phyloP scores from a whole-genome alignment of 352 stramenopile species.

The Phytophthora idaei region DNA sequence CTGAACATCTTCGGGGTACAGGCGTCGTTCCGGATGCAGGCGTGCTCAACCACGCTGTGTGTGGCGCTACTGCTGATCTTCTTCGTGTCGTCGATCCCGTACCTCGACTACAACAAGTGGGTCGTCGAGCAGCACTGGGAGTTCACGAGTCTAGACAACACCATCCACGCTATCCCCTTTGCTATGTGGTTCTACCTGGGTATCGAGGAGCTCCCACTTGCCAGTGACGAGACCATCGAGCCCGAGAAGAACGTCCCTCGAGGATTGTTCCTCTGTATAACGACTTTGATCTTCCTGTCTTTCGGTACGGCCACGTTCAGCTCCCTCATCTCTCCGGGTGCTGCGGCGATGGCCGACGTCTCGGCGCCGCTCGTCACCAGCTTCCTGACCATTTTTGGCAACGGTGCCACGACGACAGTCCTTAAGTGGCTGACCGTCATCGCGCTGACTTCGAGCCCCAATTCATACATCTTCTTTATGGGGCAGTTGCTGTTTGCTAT shows the following conservation, averaged over 20 bases:
- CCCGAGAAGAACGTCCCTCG: slow-evolving; percentile 72
- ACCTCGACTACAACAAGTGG: slow-evolving; percentile 65
- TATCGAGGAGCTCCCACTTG: slow-evolving; percentile 69
- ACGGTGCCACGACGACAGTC: slow-evolving; percentile 50
- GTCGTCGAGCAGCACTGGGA: slow-evolving; percentile 60
- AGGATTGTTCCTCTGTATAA: slow-evolving; percentile 61
- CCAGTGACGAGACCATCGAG: slow-evolving; percentile 77
- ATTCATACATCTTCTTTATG: slow-evolving; percentile 85
- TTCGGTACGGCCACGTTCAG: slow-evolving; percentile 73
- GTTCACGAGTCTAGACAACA: slow-evolving; percentile 49
- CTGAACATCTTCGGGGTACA: slow-evolving; percentile 72
- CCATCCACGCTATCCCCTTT: slow-evolving; percentile 63
- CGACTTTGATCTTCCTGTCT: slow-evolving; percentile 59
- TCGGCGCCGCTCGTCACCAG: slow-evolving; percentile 37
- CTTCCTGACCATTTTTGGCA: slow-evolving; percentile 69
- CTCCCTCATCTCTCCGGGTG: slow-evolving; percentile 62
- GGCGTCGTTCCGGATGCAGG: slow-evolving; percentile 67
- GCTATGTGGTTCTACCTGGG: slow-evolving; percentile 55
- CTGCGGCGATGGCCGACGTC: slow-evolving; percentile 38
- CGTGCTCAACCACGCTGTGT: slow-evolving; percentile 60
- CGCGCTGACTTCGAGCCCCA: slow-evolving; percentile 62
- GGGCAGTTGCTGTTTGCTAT: slow-evolving; percentile 67
- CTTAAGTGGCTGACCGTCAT: slow-evolving; percentile 74
- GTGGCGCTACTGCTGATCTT: slow-evolving; percentile 61
- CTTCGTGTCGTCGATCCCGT: slow-evolving; percentile 52